phyloP scores from a whole-genome alignment of 352 stramenopile genomes.

The Phytopythium mirpurense region DNA sequence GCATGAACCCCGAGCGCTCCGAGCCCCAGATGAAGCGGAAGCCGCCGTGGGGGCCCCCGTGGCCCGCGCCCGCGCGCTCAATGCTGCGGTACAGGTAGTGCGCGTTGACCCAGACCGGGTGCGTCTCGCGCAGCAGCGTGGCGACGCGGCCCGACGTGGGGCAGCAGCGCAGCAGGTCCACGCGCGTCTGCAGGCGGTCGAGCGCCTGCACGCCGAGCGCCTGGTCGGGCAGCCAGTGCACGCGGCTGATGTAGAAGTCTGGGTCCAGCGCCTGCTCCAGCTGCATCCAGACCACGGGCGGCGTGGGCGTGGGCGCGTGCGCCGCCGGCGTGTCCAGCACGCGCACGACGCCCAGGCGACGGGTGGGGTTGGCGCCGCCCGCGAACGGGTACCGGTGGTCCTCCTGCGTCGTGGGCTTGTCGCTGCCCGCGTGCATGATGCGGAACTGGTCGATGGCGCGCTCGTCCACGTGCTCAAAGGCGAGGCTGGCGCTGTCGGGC shows the following conservation, averaged over 20 bases:
- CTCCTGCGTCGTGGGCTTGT: constrained; percentile 60
- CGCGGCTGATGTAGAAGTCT: constrained; percentile 91
- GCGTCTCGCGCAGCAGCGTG: constrained; percentile 87
- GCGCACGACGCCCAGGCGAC: constrained; percentile 76
- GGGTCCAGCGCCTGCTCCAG: constrained; percentile 32
- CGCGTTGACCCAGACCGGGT: constrained; percentile 93
- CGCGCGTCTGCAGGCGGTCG: constrained; percentile 77
- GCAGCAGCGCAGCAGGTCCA: constrained; percentile 79
- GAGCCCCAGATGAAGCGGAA: constrained; percentile 96
- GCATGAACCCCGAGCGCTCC: constrained; percentile 92
- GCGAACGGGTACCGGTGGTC: constrained; percentile 92
- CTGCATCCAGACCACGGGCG: constrained; percentile 61
- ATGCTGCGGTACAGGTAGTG: constrained; percentile 92
- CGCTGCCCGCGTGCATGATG: constrained; percentile 93
- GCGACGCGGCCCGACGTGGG: constrained; percentile 45
- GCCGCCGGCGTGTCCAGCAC: constrained; percentile 20
- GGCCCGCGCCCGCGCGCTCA: constrained; percentile 28
- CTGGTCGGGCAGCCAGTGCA: constrained; percentile 94
- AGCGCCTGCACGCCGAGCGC: constrained; percentile 88
- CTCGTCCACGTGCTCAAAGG: constrained; percentile 94
- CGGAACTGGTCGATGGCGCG: constrained; percentile 90
- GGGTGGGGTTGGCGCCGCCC: constrained; percentile 88
- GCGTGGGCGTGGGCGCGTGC: constrained; percentile 21
- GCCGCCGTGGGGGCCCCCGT: constrained; percentile 34
- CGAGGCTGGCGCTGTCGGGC: constrained; percentile 76